phyloP scores from a whole-genome alignment of 169 alveolate genomes.

The Babesia ovata region DNA sequence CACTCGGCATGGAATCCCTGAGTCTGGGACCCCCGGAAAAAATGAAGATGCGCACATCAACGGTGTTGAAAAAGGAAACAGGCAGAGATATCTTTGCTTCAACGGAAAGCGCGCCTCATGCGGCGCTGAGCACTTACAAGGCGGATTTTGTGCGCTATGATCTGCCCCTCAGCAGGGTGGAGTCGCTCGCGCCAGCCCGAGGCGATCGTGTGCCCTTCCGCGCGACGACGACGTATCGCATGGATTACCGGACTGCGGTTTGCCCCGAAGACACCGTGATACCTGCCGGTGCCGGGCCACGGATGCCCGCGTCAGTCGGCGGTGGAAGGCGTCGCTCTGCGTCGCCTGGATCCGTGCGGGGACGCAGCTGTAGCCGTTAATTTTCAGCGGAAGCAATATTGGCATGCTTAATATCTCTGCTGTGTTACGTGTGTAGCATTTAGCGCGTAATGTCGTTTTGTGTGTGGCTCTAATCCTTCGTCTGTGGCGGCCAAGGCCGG shows the following conservation, averaged over 20 bases:
- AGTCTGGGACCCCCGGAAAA: not conserved
- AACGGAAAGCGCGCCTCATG: not conserved
- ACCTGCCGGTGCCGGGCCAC: too few relatives aligned
- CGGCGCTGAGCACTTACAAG: slow-evolving; percentile 29
- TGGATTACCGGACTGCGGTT: slow-evolving; percentile 21
- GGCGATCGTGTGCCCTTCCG: slow-evolving; percentile 26
- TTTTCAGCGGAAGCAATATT: too few relatives aligned
- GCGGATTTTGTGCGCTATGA: slow-evolving; percentile 21
- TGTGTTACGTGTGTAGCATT: too few relatives aligned
- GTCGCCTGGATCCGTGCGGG: too few relatives aligned
- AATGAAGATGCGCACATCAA: not conserved
- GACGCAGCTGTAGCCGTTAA: too few relatives aligned
- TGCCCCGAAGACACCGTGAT: too few relatives aligned
- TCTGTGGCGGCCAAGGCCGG: too few relatives aligned
- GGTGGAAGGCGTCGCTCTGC: too few relatives aligned
- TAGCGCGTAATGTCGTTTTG: not conserved
- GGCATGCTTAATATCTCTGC: too few relatives aligned
- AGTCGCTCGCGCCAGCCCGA: too few relatives aligned
- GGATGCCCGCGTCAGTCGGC: too few relatives aligned
- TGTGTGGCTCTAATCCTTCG: not conserved
- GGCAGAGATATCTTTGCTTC: not conserved
- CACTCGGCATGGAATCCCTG: slow-evolving; percentile 8
- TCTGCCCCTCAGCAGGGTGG: slow-evolving; percentile 1
- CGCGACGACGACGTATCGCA: slow-evolving; percentile 39
- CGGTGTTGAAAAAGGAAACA: not conserved